Conservation (phyloP, 1,284 basidiomycete species). For the Ceratobasidium sp. region DNA sequence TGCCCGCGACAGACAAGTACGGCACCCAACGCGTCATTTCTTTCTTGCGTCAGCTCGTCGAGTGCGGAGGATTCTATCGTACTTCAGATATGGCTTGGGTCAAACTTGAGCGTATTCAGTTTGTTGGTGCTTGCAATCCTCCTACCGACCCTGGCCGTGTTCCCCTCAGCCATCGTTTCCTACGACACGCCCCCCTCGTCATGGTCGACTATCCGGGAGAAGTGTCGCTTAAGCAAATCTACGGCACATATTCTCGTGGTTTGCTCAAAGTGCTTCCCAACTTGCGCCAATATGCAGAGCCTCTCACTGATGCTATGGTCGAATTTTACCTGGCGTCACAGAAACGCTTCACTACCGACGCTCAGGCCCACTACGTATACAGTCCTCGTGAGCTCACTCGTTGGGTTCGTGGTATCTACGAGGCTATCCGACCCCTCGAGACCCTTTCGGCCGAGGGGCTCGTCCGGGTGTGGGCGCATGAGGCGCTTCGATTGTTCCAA, state of each 20-base stretch:
- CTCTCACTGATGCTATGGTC: conserved; percentile 98
- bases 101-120: conserved; percentile 96
- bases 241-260: conserved; percentile 98
- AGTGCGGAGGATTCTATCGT: conserved; percentile 96
- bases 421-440: conserved; percentile 94
- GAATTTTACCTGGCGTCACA: conserved; percentile 95
- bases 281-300: conserved; percentile 92
- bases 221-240: conserved; percentile 97
- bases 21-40: conserved; percentile 99
- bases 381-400: conserved; percentile 98
- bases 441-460: conserved; percentile 92
- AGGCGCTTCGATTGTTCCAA: conserved; percentile 97
- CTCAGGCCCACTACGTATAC: conserved; percentile 99
- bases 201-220: conserved; percentile 99
- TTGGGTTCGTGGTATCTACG: conserved; percentile 98
- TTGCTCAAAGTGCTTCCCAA: conserved; percentile 96
- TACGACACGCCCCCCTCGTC: conserved; percentile 97
- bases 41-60: conserved; percentile 97
- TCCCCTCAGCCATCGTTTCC: conserved; percentile 96
- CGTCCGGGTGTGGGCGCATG: conserved; percentile 98
- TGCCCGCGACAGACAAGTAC: conserved; percentile 97
- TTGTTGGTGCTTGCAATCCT: conserved; percentile 99
- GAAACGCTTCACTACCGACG: conserved; percentile 93
- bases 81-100: conserved; percentile 98
- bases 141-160: conserved; percentile 99